phyloP scores from a whole-genome alignment of 768 basidiomycete species.

The Coprinopsis cinerea region DNA sequence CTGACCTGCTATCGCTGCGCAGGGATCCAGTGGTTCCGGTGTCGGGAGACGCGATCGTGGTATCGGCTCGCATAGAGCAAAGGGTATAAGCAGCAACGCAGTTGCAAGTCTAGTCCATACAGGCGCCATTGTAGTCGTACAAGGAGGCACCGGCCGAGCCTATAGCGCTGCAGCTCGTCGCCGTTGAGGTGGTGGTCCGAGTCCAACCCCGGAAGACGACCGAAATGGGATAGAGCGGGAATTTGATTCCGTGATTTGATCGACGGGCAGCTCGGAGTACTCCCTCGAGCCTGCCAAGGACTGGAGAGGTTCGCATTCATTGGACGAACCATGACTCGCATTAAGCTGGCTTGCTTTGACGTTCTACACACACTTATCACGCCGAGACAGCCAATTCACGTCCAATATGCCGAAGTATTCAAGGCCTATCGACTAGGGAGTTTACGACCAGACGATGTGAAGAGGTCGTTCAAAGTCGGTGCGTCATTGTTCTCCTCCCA shows the following conservation, averaged over 20 bases:
- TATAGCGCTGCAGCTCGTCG: too few relatives aligned
- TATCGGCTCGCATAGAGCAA: background rate
- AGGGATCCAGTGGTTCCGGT: conserved; percentile 33
- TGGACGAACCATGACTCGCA: conserved; percentile 18
- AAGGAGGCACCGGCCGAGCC: too few relatives aligned
- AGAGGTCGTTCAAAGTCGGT: conserved; percentile 59
- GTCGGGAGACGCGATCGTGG: background rate
- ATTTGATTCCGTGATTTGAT: too few relatives aligned
- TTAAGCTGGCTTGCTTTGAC: conserved; percentile 75
- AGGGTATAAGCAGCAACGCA: background rate
- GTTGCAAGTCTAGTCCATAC: background rate
- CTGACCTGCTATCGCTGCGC: conserved; percentile 45
- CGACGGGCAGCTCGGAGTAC: background rate
- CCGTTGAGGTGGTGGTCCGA: background rate
- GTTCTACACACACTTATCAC: conserved; percentile 69
- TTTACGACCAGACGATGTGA: conserved; percentile 47
- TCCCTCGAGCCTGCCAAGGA: too few relatives aligned
- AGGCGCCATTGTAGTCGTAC: background rate
- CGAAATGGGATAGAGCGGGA: too few relatives aligned
- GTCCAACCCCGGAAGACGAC: too few relatives aligned
- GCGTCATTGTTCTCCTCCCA: conserved; percentile 9
- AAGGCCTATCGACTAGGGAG: conserved; percentile 61
- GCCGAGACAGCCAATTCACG: conserved; percentile 61
- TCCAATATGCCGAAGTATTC: conserved; percentile 62
- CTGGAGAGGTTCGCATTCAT: too few relatives aligned